Evolutionary conservation across 2,329 filamentous ascomycete genomes (phyloP), one percentile per base, ranked within the genome.

Genomic region (Ceratocystis huliohia): DNA sequence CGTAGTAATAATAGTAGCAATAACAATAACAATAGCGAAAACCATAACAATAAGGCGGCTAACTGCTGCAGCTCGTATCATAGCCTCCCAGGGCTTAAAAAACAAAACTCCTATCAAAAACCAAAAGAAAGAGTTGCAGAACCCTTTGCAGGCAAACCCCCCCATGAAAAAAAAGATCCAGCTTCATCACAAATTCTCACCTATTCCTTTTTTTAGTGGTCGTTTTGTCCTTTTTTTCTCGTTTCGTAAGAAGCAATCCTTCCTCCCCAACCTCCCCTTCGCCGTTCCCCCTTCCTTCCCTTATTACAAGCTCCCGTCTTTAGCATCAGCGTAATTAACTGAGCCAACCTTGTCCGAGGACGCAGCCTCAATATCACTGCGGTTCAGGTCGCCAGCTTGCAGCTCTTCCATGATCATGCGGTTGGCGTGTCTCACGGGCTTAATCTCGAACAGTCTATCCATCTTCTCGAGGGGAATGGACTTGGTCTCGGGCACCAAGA

Each of bases 401-500:
- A 82, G 74, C 69, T 80, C 76, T 2, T 74, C 75, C 74, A 82
- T 78, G 64, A 82, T 69, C 13, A 71, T 67, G 61, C 70, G 70
- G 71, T 82, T 77, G 0, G 81, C 80, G 63, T 73, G 73, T 70
- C 75, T 73, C 2, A 78, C 72, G 1, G 80, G 80, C 73, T 76
- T 78, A 28, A 75, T 71, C 56, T 78, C 76, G 71, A 88, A 88
- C 1, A 88, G 75, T 5, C 78, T 76, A 72, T 88, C 85, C 79
- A 88, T 86, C 37, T 78, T 78, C 74, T 88, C 86, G 2, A 88
- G 77, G 0, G 84, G 84, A 13, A 88, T 77, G 53, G 80, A 78
- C 76, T 87, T 88, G 2, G 85, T 88, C 76, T 88, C 85, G 0
- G 85, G 85, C 0, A 88, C 70, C 57, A 84, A 77, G 76, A 85